Conservation (phyloP, 148 eudicot genomes). For the Dysphania ambrosioides region DNA sequence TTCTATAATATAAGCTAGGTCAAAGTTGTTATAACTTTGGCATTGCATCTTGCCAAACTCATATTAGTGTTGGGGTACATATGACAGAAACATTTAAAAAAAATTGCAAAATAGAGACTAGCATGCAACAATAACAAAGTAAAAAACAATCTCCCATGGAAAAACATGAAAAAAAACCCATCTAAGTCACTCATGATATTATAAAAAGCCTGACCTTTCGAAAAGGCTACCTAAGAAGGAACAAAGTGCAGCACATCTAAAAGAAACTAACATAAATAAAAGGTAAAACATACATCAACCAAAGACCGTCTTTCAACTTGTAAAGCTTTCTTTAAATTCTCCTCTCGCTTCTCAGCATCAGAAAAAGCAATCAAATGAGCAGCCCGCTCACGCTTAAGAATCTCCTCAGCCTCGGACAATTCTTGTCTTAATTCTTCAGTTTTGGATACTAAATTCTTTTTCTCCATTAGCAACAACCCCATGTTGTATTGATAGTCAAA, state of each 20-base stretch:
- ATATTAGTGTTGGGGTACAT: neutral
- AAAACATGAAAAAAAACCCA: neutral
- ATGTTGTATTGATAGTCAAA: constrained; percentile 80
- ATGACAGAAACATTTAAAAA: neutral
- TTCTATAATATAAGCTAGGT: too few relatives aligned
- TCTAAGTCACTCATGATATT: neutral
- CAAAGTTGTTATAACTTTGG: neutral
- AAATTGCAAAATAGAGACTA: neutral
- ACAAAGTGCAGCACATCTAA: neutral
- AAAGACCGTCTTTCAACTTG: constrained; percentile 59
- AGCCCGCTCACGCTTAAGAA: constrained; percentile 71
- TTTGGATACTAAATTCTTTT: constrained; percentile 49
- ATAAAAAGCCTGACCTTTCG: neutral
- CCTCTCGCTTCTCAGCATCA: constrained; percentile 78
- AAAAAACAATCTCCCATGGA: neutral
- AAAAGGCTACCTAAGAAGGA: neutral
- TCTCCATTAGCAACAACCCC: constrained; percentile 86
- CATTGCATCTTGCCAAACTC: neutral
- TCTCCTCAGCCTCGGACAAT: constrained; percentile 56
- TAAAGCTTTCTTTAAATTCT: constrained; percentile 60
- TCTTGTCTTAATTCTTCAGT: constrained; percentile 55
- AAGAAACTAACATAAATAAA: neutral
- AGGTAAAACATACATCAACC: constrained; percentile 49
- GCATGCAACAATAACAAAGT: neutral
- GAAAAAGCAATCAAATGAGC: constrained; percentile 65